Base-by-base conservation (phyloP, 1,139 yeast species). In the Magnusiomyces magnusii region DNA sequence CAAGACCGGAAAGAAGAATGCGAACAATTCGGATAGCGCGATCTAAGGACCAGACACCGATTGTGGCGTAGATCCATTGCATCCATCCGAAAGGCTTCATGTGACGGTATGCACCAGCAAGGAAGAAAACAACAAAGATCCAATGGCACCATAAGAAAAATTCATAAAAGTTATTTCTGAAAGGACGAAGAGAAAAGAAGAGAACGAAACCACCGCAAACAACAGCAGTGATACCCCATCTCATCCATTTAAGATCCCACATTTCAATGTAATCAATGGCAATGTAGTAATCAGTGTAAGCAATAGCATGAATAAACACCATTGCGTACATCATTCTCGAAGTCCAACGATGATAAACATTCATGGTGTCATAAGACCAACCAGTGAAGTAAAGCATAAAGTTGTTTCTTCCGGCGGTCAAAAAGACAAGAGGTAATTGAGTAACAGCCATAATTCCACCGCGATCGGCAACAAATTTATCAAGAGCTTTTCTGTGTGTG, bases 371-470 rank as follows among this genome's bases (percentile, higher is more conserved):
- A 65, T 80, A 82, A 44, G 84, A 79, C 81, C 86, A 78, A 25
- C 86, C 81, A 0, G 89, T 84, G 3, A 82, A 55, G 73, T 77
- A 75, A 61, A 81, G 78, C 47, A 85, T 68, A 57, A 84, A 70
- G 67, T 85, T 85, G 69, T 79, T 84, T 65, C 91, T 74, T 3
- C 88, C 87, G 0, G 84, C 87, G 72, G 84, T 78, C 42, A 81
- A 67, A 49, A 83, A 73, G 28, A 84, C 66, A 15, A 83, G 65
- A 0, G 87, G 87, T 65, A 80, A 67, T 61, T 80, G 72, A 60
- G 41, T 61, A 56, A 10, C 60, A 55, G 1, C 44, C 49, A 85
- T 68, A 39, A 84, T 76, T 36, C 89, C 87, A 0, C 86, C 72
- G 62, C 92, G 75, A 53, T 78, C 84, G 0, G 82, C 83, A 60